These are phyloP conservation scores for Curvularia verruculosa DNA, from an alignment of 2,329 filamentous ascomycete genomes.

Conservation along the genomic window DNA sequence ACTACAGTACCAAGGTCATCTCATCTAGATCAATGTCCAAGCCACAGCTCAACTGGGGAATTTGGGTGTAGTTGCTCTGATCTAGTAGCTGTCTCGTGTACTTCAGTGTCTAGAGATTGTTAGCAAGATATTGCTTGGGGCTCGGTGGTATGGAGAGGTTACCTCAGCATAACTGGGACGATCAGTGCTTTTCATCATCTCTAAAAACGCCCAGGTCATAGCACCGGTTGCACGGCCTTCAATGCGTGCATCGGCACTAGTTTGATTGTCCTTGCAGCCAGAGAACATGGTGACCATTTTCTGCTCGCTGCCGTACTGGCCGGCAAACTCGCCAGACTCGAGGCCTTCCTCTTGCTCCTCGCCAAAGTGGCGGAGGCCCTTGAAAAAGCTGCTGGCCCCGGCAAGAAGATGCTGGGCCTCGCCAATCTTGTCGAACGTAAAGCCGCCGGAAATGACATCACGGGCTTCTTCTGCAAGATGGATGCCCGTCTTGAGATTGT, in stretches of 20 bases:
- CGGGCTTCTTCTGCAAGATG: conserved; percentile 58
- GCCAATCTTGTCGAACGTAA: conserved; percentile 56
- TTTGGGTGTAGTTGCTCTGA: conserved; percentile 51
- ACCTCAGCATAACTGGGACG: conserved; percentile 52
- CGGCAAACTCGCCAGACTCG: conserved; percentile 46
- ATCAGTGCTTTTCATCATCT: conserved; percentile 49
- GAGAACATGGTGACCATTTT: conserved; percentile 60
- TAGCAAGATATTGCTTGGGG: neutral
- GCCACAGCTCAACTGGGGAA: conserved; percentile 54
- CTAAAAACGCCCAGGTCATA: conserved; percentile 57
- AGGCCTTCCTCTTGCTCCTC: conserved; percentile 55
- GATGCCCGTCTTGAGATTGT: conserved; percentile 61
- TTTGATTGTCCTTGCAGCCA: conserved; percentile 60
- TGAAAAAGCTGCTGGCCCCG: conserved; percentile 62
- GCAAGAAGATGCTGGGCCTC: conserved; percentile 61
- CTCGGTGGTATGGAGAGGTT: conserved; percentile 12
- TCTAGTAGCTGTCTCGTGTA: conserved; percentile 49
- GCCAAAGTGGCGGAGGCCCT: conserved; percentile 56
- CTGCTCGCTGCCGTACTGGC: conserved; percentile 54
- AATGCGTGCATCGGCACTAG: conserved; percentile 57
- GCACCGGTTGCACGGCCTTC: conserved; percentile 53
- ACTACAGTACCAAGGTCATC: conserved; percentile 37
- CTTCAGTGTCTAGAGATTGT: conserved; percentile 41
- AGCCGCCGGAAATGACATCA: conserved; percentile 58
- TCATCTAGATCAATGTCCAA: conserved; percentile 52